Base-by-base conservation (phyloP, 2,329 filamentous ascomycete genomes). In the Paraconiothyrium sp. region DNA sequence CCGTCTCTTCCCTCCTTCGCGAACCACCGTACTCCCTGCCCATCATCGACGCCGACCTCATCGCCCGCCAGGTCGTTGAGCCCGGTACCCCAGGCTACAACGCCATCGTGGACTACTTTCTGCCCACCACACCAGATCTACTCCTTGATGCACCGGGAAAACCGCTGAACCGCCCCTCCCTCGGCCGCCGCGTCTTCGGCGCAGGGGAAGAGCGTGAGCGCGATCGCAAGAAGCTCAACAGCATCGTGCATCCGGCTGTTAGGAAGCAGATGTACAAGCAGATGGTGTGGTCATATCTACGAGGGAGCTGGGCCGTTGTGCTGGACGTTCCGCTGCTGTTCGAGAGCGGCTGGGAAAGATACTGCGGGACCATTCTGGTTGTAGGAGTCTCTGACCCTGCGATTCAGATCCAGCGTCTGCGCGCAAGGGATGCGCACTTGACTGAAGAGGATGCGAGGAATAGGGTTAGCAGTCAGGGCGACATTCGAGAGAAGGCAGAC, bases 61-160 rank as follows among this genome's bases (percentile, higher is more conserved):
- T 98, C 63, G 94, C 95, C 51, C 93, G 94, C 71, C 87, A 95
- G 78, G 95, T 98, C 62, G 94, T 99, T 77, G 93, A 97, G 78
- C 95, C 95, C 0, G 95, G 95, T 32, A 97, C 92, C 6, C 76
- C 86, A 13, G 94, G 91, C 69, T 97, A 98, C 84, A 83, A 86
- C 54, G 88, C 90, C 63, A 97, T 99, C 68, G 86, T 98, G 44
- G 80, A 85, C 22, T 84, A 97, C 80, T 99, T 99, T 78, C 86
- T 85, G 0, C 85, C 92, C 32, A 91, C 87, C 4, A 97, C 94
- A 0, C 93, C 94, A 0, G 93, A 97, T 61, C 87, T 99, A 0
- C 88, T 94, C 2, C 85, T 89, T 0, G 73, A 74, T 59, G 77
- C 76, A 34, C 32, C 49, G 77, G 81, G 57, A 13, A 82, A 90